These are phyloP conservation scores for Botrytis tulipae DNA, from an alignment of 2,329 filamentous ascomycete genomes.

Conservation along the genomic window DNA sequence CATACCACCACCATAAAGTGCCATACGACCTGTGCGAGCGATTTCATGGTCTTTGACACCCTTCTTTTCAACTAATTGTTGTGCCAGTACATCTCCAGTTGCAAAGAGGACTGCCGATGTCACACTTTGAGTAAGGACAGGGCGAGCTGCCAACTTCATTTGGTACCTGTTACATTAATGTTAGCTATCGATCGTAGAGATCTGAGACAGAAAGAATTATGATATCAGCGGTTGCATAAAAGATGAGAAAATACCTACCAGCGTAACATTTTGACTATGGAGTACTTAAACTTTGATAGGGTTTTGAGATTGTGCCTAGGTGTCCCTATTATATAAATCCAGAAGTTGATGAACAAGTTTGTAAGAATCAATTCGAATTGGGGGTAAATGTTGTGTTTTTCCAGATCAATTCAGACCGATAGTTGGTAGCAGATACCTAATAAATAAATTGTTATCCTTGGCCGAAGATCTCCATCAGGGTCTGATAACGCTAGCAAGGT, in stretches of 20 bases:
- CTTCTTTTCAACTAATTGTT: constrained; percentile 83
- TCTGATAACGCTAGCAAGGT: neutral
- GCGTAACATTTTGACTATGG: constrained; percentile 34
- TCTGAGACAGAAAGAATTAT: neutral
- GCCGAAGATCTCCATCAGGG: constrained; percentile 8
- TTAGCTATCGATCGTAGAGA: constrained; percentile 21
- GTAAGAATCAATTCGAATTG: neutral
- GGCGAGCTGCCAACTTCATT: constrained; percentile 72
- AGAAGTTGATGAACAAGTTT: neutral
- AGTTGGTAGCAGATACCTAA: neutral
- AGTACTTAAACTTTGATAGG: neutral
- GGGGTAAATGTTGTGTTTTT: neutral
- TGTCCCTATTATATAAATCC: neutral
- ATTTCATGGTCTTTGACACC: constrained; percentile 75
- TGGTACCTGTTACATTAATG: constrained; percentile 67
- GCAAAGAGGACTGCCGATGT: constrained; percentile 92
- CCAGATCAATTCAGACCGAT: constrained; percentile 1
- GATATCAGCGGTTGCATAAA: constrained; percentile 9
- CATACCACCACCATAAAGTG: constrained; percentile 67
- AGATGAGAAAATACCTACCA: constrained; percentile 31
- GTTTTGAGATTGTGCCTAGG: neutral
- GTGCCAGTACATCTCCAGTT: constrained; percentile 85
- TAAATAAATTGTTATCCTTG: constrained; percentile 12
- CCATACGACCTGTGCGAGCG: constrained; percentile 73
- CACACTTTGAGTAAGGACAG: constrained; percentile 84